Conservation (phyloP, 2,329 filamentous ascomycete genomes). For the Diaporthe ilicicola region DNA sequence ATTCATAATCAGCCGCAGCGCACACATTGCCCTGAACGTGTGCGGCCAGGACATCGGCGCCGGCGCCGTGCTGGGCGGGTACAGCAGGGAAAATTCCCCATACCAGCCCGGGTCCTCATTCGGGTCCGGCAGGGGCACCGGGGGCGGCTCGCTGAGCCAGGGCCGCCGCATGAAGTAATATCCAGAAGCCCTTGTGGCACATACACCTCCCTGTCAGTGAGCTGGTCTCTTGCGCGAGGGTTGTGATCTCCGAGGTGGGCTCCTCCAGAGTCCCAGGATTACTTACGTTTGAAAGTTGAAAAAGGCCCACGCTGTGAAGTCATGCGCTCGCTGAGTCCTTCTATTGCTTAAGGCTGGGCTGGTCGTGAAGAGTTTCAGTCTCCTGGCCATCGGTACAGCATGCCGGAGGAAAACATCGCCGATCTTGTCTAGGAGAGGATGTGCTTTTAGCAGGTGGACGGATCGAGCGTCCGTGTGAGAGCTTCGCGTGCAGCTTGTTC, state of each 20-base stretch:
- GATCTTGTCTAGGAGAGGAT: neutral
- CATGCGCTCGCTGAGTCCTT: neutral
- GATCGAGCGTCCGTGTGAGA: neutral
- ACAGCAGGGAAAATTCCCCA: neutral
- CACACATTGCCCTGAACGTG: slow-evolving; percentile 1
- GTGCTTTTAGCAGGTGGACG: neutral
- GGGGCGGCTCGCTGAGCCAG: neutral
- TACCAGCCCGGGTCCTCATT: neutral
- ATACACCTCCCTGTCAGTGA: no score
- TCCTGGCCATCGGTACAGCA: neutral
- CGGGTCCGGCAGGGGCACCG: neutral
- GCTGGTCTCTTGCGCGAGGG: no score
- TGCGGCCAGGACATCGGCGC: neutral
- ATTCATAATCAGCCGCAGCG: slow-evolving; percentile 2
- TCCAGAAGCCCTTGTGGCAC: neutral
- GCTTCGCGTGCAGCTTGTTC: neutral
- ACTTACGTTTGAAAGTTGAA: slow-evolving; percentile 14
- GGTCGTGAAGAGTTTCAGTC: neutral
- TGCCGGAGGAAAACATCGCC: neutral
- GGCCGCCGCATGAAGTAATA: slow-evolving; percentile 12
- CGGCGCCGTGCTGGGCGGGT: neutral
- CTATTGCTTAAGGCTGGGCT: neutral
- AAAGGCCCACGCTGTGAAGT: slow-evolving; percentile 10
- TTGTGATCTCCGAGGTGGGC: no score
- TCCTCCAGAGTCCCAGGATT: neutral